A percentile compares a stretch with the other conserved stretches of the same genome.
Evolutionary conservation across 2,329 filamentous ascomycete species (phyloP).

Genomic region (Colletotrichum falcatum): DNA sequence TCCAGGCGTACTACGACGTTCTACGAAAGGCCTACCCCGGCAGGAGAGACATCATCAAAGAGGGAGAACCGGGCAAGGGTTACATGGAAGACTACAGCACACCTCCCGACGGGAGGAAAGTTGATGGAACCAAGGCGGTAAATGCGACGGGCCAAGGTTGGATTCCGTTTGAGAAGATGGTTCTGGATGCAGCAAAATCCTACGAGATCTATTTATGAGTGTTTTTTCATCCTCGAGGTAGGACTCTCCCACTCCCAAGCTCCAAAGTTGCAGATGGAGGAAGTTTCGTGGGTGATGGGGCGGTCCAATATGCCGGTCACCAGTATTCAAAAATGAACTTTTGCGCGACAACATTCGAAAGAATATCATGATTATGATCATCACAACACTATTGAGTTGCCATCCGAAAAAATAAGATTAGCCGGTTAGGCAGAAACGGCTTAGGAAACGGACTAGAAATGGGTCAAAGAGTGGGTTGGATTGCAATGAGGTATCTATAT

Average conservation of each 20-base stretch:
- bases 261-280: background rate
- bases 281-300: background rate
- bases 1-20: slow-evolving; percentile 31
- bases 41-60: slow-evolving; percentile 15
- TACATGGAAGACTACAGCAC: slow-evolving; percentile 32
- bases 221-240: too few relatives aligned
- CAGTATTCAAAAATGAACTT: background rate
- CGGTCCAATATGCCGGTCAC: background rate
- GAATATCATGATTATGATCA: too few relatives aligned
- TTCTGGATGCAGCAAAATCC: slow-evolving; percentile 36
- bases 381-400: background rate
- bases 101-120: background rate
- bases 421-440: too few relatives aligned
- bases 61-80: slow-evolving; percentile 32
- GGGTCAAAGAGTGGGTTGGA: too few relatives aligned
- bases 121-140: slow-evolving; percentile 36
- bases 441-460: too few relatives aligned
- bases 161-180: slow-evolving; percentile 29
- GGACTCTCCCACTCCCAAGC: background rate
- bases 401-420: background rate
- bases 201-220: slow-evolving; percentile 33
- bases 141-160: slow-evolving; percentile 28
- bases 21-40: slow-evolving; percentile 26
- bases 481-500: background rate
- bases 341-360: background rate